Evolutionary conservation across 208 protist species (phyloP).

Genomic region (Leishmania martiniquensis): DNA sequence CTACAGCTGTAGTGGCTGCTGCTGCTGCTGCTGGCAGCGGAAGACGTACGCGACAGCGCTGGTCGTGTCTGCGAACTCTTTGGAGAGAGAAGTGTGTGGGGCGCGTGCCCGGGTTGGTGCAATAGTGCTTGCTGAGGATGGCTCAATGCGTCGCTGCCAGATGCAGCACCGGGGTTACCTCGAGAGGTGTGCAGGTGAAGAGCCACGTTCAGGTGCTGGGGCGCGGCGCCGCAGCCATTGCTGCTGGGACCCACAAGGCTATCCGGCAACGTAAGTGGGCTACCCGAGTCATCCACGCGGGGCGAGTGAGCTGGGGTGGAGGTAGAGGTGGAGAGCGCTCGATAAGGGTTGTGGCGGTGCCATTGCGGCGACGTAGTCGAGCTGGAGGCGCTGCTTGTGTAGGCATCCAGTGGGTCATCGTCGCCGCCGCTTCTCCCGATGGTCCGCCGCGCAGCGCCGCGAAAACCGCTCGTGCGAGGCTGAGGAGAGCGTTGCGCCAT

Average conservation of each 20-base stretch:
- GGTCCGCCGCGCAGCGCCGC: background rate
- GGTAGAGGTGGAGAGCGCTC: background rate
- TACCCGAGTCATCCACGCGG: background rate
- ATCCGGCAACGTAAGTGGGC: background rate
- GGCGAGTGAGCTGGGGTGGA: background rate
- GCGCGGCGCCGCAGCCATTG: background rate
- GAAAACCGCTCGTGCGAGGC: background rate
- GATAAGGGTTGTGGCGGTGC: conserved; percentile 25
- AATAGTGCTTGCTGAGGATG: background rate
- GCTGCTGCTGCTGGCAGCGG: background rate
- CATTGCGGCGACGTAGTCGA: conserved; percentile 16
- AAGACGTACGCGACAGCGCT: background rate
- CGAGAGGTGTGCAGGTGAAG: background rate
- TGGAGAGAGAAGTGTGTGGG: background rate
- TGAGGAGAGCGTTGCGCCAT: background rate
- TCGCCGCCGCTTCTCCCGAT: background rate
- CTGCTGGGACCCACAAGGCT: background rate
- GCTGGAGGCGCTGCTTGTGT: conserved; percentile 8
- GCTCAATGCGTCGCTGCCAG: background rate
- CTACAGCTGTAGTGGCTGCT: conserved; percentile 4
- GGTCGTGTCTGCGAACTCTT: background rate
- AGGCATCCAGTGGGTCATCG: background rate
- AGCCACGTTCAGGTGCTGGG: background rate
- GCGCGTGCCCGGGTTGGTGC: background rate
- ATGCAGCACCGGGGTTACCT: background rate